phyloP scores from a whole-genome alignment of 805 yeast species.

The Blastobotrys americana region DNA sequence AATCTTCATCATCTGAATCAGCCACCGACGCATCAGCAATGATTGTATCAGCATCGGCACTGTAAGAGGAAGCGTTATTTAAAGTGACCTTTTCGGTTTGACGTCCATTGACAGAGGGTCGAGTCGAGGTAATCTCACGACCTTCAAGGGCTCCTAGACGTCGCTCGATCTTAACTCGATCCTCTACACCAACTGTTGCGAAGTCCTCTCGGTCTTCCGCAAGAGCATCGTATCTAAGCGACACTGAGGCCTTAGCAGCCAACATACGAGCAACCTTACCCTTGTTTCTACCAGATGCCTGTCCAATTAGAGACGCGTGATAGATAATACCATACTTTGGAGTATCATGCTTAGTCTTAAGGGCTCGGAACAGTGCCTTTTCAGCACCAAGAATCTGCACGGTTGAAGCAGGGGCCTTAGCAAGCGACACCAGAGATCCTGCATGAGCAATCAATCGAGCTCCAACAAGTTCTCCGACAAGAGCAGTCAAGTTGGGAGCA shows the following conservation, averaged over 20 bases:
- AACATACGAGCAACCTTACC: slow-evolving; percentile 98
- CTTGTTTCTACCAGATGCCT: slow-evolving; percentile 95
- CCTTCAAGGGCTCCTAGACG: slow-evolving; percentile 95
- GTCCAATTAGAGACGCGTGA: slow-evolving; percentile 96
- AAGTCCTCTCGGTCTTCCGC: slow-evolving; percentile 90
- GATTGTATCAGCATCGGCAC: slow-evolving; percentile 88
- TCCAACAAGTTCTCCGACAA: slow-evolving; percentile 97
- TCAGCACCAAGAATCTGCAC: slow-evolving; percentile 98
- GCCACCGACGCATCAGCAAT: slow-evolving; percentile 73
- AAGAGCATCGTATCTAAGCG: slow-evolving; percentile 91
- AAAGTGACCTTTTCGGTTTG: slow-evolving; percentile 83
- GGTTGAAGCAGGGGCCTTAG: slow-evolving; percentile 98
- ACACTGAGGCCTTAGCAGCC: slow-evolving; percentile 97
- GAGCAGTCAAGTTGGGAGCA: slow-evolving; percentile 93
- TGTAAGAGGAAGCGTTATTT: slow-evolving; percentile 79
- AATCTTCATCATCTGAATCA: slow-evolving; percentile 49
- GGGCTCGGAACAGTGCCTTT: slow-evolving; percentile 96
- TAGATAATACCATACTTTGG: slow-evolving; percentile 96
- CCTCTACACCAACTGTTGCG: slow-evolving; percentile 87
- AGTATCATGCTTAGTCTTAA: slow-evolving; percentile 96
- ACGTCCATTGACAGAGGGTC: slow-evolving; percentile 60
- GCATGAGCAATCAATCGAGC: slow-evolving; percentile 97
- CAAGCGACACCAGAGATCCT: slow-evolving; percentile 87
- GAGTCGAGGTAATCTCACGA: slow-evolving; percentile 84
- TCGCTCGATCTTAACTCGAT: slow-evolving; percentile 87